Base-by-base conservation (phyloP, 768 basidiomycete genomes). In the Tubosaeta sp. region DNA sequence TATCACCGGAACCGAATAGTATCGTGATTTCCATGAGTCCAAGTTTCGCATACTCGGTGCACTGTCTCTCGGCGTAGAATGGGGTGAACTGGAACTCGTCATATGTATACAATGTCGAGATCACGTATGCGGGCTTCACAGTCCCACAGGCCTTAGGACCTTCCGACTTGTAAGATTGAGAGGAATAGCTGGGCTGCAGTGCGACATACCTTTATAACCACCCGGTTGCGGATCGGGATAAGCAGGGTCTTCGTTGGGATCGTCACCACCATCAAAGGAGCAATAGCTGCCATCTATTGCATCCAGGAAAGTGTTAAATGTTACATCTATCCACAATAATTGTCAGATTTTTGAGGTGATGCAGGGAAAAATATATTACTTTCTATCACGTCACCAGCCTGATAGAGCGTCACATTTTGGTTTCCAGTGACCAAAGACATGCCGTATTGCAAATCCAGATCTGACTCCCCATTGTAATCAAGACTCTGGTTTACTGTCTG, bases 1-100 rank as follows among this genome's bases (percentile, higher is more conserved):
- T 0, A 44, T 70, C 69, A 7, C 66, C 71, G 0, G 65, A 64
- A 36, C 65, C 62, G 41, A 54, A 73, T 18, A 73, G 27, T 32
- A 74, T 35, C 4, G 71, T 71, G 24, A 70, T 32, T 16, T 73
- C 71, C 66, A 68, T 60, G 4, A 73, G 52, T 9, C 71, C 71
- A 6, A 74, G 67, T 48, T 79, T 79, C 10, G 64, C 77, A 52
- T 77, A 79, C 59, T 79, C 77, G 21, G 60, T 56, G 46, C 76
- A 77, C 56, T 77, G 76, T 25, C 76, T 66, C 18, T 55, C 54
- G 9, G 72, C 62, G 44, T 76, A 77, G 44, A 66, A 64, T 0
- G 66, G 65, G 1, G 64, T 65, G 34, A 69, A 55, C 18, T 70
- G 68, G 11, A 58, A 66, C 47, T 78, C 76, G 36, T 71, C 63